Evolutionary conservation across 2,329 filamentous ascomycete genomes (phyloP).

Genomic region (Xylariaceae sp.): DNA sequence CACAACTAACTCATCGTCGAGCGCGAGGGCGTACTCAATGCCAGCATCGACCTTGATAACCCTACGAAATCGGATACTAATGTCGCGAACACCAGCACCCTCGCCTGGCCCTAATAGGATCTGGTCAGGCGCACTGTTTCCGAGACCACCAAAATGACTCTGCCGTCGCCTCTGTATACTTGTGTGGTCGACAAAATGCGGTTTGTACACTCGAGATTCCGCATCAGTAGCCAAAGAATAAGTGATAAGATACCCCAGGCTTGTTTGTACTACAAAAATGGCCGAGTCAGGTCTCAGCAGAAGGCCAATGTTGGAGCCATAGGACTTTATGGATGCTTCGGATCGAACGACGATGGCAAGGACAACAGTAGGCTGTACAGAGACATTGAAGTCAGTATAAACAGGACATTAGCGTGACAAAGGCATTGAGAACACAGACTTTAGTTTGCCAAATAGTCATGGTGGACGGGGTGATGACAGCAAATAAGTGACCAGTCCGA

Average conservation of each 20-base stretch:
- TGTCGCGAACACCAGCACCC: constrained; percentile 79
- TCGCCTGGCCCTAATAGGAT: constrained; percentile 80
- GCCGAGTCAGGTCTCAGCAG: constrained; percentile 89
- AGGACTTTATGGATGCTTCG: constrained; percentile 75
- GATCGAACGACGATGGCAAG: constrained; percentile 87
- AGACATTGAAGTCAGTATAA: constrained; percentile 32
- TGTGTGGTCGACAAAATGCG: constrained; percentile 73
- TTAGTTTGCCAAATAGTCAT: constrained; percentile 98
- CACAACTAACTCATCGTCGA: constrained; percentile 92
- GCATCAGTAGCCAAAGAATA: constrained; percentile 89
- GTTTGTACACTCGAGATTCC: constrained; percentile 82
- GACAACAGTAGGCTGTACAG: constrained; percentile 78
- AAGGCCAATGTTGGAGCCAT: constrained; percentile 84
- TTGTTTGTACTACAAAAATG: constrained; percentile 89
- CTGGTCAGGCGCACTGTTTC: constrained; percentile 62
- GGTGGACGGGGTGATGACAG: constrained; percentile 81
- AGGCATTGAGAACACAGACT: constrained; percentile 54
- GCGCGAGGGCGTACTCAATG: constrained; percentile 82
- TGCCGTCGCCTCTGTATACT: constrained; percentile 68
- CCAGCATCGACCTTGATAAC: constrained; percentile 98
- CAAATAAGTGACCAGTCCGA: constrained; percentile 81
- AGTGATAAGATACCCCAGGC: constrained; percentile 86
- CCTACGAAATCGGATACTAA: constrained; percentile 92
- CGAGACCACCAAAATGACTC: constrained; percentile 63
- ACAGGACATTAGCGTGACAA: constrained; percentile 27